A percentile compares a stretch with the other conserved stretches of the same genome.
phyloP scores from a whole-genome alignment of 1,139 yeast species.

The Pichia sp. region DNA sequence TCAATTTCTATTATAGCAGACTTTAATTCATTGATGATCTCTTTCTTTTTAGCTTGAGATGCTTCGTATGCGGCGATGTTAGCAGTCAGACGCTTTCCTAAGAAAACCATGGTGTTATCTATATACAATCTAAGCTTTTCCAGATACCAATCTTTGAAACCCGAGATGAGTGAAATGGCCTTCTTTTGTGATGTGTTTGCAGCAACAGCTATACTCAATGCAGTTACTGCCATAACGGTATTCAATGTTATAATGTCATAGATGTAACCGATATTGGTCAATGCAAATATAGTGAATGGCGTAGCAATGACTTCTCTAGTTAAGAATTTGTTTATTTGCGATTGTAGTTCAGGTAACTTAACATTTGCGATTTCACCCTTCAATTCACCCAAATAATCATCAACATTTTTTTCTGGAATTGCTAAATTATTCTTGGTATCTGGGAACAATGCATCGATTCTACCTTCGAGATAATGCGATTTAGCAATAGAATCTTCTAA shows the following conservation, averaged over 20 bases:
- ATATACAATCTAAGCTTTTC: conserved; percentile 29
- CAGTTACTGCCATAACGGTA: conserved; percentile 29
- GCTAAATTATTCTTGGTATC: not conserved
- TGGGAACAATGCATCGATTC: conserved; percentile 28
- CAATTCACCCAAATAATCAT: conserved; percentile 24
- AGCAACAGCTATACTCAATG: conserved; percentile 30
- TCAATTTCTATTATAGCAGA: conserved; percentile 12
- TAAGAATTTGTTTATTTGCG: conserved; percentile 25
- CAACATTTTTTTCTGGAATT: not conserved
- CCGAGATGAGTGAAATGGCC: conserved; percentile 18
- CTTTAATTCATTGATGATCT: conserved; percentile 14
- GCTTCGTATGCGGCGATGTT: conserved; percentile 20
- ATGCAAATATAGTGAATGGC: conserved; percentile 29
- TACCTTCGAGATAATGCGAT: conserved; percentile 32
- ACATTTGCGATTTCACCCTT: conserved; percentile 21
- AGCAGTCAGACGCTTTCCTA: conserved; percentile 21
- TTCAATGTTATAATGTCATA: conserved; percentile 31
- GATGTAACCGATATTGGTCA: conserved; percentile 30
- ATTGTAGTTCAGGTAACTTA: conserved; percentile 31
- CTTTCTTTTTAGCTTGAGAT: conserved; percentile 15
- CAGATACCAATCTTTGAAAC: conserved; percentile 30
- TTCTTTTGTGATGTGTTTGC: conserved; percentile 29
- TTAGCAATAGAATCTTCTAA: conserved; percentile 26
- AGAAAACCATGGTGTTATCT: conserved; percentile 22
- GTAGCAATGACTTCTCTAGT: conserved; percentile 26